Evolutionary conservation across 352 stramenopile genomes (phyloP), one percentile per base, ranked within the genome.

Genomic region (Phytopythium vexans): DNA sequence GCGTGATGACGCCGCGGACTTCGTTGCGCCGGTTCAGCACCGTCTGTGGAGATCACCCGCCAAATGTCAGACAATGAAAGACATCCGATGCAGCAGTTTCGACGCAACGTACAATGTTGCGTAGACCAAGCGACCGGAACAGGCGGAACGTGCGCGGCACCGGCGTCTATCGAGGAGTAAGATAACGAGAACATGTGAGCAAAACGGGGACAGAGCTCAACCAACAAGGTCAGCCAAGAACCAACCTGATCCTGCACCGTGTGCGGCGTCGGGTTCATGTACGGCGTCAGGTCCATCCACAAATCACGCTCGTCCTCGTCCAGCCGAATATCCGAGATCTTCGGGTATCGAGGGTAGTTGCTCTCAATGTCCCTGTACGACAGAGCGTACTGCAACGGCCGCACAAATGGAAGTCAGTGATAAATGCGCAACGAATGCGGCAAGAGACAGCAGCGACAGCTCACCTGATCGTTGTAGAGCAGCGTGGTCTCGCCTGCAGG

Each of bases 51-150:
- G 21, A 46, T 15, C 3, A 16, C 38, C 27, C 27, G 36, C 11
- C 36, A 21, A 21, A 44, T 54, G 6, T 12, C 3, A 52, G 7
- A n/a, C 8, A 39, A 35, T 32, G 15, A 47, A 12, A 14, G 7
- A 8, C 49, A 12, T 42, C 16, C 4, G 6, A 40, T 35, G 34
- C 4, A 44, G 43, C 2, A 43, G 33, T 12, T 58, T 6, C n/a
- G 11, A 36, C 6, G 9, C n/a, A 50, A 54, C 64, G 31, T 66
- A 84, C 74, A 51, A 99, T 78, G 60, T 98, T 96, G 27, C 97
- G 92, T 52, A 99, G 74, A 37, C 97, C 97, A 33, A 99, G 71
- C 7, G 96, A 99, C 14, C 97, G 91, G 70, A 99, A 99, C 16
- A 99, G 65, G 34, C 94, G 86, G 76, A 99, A 99, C 0, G 96